These are phyloP conservation scores for Murraya paniculata DNA, from an alignment of 345 rosid genomes.

Conservation along the genomic window DNA sequence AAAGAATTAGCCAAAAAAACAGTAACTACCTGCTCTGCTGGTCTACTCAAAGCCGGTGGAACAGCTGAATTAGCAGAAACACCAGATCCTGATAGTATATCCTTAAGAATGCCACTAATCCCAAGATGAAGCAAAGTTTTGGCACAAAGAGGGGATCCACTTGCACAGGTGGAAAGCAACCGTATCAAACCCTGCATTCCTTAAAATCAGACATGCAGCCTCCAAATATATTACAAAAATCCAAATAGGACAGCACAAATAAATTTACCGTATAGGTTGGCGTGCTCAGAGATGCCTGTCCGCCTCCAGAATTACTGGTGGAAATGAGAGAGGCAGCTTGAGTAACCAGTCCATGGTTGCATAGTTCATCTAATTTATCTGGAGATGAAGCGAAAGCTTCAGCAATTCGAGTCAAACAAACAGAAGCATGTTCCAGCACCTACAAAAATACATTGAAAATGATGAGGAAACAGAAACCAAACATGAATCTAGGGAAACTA, in stretches of 20 bases:
- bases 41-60: slow-evolving; percentile 88
- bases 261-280: slow-evolving; percentile 84
- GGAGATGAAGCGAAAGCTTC: slow-evolving; percentile 95
- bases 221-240: slow-evolving; percentile 6
- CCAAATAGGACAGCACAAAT: slow-evolving; percentile 2
- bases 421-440: slow-evolving; percentile 99
- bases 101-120: slow-evolving; percentile 88
- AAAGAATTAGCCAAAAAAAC: neutral
- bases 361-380: slow-evolving; percentile 86
- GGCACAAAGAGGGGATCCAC: slow-evolving; percentile 92
- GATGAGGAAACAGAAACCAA: neutral
- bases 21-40: slow-evolving; percentile 87
- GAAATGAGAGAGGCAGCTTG: slow-evolving; percentile 98
- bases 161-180: slow-evolving; percentile 93
- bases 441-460: slow-evolving; percentile 29
- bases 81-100: slow-evolving; percentile 86
- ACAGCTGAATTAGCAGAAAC: slow-evolving; percentile 77
- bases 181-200: slow-evolving; percentile 86
- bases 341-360: slow-evolving; percentile 93
- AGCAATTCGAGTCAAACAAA: slow-evolving; percentile 95
- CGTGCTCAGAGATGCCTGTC: slow-evolving; percentile 87
- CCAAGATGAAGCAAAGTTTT: slow-evolving; percentile 95
- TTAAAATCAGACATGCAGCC: slow-evolving; percentile 29
- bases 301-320: slow-evolving; percentile 88
- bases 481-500: neutral